phyloP scores from a whole-genome alignment of 23 red algal genomes.

The Gracilaria gracilis region DNA sequence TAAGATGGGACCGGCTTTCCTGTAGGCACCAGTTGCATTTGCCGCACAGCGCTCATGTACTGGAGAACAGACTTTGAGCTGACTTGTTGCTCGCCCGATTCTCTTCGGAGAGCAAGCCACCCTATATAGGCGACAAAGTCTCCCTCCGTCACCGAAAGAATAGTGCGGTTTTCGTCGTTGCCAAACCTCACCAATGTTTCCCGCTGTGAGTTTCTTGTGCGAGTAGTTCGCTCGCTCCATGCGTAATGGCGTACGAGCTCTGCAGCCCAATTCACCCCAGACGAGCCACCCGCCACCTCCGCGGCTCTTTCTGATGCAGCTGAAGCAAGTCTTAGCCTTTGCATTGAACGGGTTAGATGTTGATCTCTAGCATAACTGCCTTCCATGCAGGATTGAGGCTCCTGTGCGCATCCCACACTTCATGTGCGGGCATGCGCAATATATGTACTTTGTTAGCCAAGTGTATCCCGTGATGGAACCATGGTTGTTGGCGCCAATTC shows the following conservation, averaged over 20 bases:
- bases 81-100: neutral
- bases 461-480: constrained; percentile 2
- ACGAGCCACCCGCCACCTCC: neutral
- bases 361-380: neutral
- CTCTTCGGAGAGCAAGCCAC: constrained; percentile 16
- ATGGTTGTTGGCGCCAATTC: constrained; percentile 16
- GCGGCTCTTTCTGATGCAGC: neutral
- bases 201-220: constrained; percentile 4
- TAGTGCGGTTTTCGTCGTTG: neutral
- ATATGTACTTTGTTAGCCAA: neutral
- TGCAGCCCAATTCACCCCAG: neutral
- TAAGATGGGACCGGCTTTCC: neutral
- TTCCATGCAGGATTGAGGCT: neutral
- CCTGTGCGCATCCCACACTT: neutral
- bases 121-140: constrained; percentile 23
- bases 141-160: constrained; percentile 34
- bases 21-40: constrained; percentile 12
- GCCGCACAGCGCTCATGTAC: constrained; percentile 30
- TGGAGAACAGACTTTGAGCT: constrained; percentile 25
- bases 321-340: neutral
- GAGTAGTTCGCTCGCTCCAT: constrained; percentile 1
- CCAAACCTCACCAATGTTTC: constrained; percentile 21
- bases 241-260: neutral
- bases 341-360: neutral
- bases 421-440: neutral